Conservation (phyloP, 2,329 filamentous ascomycete species). For the Sporothrix phasma region DNA sequence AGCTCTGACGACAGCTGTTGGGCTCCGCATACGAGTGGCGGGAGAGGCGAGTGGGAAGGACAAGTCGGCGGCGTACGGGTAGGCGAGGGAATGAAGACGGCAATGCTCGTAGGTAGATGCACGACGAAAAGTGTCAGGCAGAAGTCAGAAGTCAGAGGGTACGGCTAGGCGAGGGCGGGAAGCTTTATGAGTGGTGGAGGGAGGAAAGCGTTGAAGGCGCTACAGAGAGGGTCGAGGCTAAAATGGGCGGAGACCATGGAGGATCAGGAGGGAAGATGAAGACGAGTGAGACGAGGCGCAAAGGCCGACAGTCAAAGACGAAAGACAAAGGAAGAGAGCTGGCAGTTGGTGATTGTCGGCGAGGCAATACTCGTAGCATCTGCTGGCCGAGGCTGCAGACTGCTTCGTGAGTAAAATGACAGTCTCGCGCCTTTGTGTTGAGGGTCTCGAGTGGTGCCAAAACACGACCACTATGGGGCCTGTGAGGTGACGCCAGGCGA, state of each 20-base stretch:
- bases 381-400: constrained; percentile 7
- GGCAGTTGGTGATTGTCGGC: not conserved
- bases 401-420: too few relatives aligned
- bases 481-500: not conserved
- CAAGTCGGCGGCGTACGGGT: not conserved
- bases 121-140: not conserved
- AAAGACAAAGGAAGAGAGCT: not conserved
- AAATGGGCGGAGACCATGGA: not conserved
- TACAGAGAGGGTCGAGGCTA: not conserved
- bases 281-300: not conserved
- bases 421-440: not conserved
- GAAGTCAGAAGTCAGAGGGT: not conserved
- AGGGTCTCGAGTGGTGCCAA: not conserved
- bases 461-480: too few relatives aligned
- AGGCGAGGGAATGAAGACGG: not conserved
- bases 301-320: not conserved
- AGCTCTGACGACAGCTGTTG: not conserved
- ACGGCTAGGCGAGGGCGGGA: not conserved
- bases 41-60: not conserved
- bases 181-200: not conserved
- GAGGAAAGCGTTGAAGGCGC: constrained; percentile 2
- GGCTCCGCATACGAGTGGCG: not conserved
- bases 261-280: not conserved
- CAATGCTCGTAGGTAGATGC: not conserved
- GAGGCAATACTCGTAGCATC: not conserved